A percentile compares a stretch with the other conserved stretches of the same genome.
Conservation (phyloP, 2,329 filamentous ascomycete genomes). For the Xylaria sp. region DNA sequence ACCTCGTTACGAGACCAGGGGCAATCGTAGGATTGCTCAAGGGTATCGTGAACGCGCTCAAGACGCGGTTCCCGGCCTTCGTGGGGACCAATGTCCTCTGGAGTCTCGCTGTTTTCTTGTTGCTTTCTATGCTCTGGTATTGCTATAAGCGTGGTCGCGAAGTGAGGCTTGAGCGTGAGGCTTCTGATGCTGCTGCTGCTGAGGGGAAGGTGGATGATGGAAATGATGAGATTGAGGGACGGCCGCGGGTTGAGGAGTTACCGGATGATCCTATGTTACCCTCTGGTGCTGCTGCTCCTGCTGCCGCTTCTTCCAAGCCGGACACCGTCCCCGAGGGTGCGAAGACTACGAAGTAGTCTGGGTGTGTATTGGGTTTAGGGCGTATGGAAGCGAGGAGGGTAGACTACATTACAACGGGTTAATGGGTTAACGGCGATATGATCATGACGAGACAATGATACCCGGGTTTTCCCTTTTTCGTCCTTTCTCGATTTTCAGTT, state of each 20-base stretch:
- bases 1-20: conserved; percentile 87
- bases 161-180: conserved; percentile 76
- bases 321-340: not conserved
- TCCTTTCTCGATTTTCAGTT: not conserved
- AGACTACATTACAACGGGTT: not conserved
- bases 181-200: conserved; percentile 46
- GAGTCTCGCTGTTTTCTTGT: conserved; percentile 86
- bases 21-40: conserved; percentile 84
- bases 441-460: conserved; percentile 31
- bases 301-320: not conserved
- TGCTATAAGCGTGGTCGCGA: conserved; percentile 95
- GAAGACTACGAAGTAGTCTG: not conserved
- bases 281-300: not conserved
- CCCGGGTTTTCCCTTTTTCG: conserved; percentile 1
- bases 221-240: conserved; percentile 50
- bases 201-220: conserved; percentile 42
- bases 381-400: not conserved
- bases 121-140: conserved; percentile 97
- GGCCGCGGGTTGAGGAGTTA: conserved; percentile 60
- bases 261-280: conserved; percentile 57
- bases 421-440: not conserved
- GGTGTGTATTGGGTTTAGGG: not conserved
- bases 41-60: conserved; percentile 90
- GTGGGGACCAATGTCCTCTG: conserved; percentile 92
- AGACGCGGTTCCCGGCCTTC: conserved; percentile 88